These are phyloP conservation scores for Citrus sinensis DNA, from an alignment of 345 rosid species.

Conservation along the genomic window DNA sequence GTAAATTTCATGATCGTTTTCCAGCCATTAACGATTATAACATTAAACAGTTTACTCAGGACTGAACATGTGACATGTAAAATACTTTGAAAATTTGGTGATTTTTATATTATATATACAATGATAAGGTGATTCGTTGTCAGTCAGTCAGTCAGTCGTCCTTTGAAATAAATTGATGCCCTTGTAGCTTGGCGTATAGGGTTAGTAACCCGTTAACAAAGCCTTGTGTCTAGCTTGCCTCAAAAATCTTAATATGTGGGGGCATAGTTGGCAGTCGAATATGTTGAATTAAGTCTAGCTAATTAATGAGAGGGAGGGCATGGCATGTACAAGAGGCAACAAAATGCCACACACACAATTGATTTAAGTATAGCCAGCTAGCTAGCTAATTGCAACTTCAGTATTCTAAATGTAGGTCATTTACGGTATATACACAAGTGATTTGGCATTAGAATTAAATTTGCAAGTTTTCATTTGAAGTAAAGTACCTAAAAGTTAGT, in stretches of 20 bases:
- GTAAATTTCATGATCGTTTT: no score
- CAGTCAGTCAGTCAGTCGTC: neutral
- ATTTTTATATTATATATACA: no score
- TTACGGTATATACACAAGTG: neutral
- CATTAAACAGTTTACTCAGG: no score
- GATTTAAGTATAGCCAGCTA: no score
- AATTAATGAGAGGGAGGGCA: neutral
- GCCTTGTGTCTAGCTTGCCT: neutral
- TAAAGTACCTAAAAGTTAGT: neutral
- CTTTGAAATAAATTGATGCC: neutral
- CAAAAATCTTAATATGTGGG: constrained; percentile 11
- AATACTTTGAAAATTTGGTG: no score
- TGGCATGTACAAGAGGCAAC: neutral
- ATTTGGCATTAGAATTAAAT: neutral
- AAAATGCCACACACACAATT: neutral
- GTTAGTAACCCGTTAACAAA: neutral
- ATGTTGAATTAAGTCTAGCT: neutral
- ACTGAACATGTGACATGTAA: no score
- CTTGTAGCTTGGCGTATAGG: neutral
- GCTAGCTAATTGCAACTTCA: neutral
- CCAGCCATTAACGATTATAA: no score
- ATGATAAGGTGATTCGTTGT: neutral
- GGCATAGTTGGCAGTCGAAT: constrained; percentile 5
- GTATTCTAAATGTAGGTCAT: neutral
- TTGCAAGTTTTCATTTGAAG: neutral